Base-by-base conservation (phyloP, 805 yeast genomes). In the Torulaspora gathmanii region DNA sequence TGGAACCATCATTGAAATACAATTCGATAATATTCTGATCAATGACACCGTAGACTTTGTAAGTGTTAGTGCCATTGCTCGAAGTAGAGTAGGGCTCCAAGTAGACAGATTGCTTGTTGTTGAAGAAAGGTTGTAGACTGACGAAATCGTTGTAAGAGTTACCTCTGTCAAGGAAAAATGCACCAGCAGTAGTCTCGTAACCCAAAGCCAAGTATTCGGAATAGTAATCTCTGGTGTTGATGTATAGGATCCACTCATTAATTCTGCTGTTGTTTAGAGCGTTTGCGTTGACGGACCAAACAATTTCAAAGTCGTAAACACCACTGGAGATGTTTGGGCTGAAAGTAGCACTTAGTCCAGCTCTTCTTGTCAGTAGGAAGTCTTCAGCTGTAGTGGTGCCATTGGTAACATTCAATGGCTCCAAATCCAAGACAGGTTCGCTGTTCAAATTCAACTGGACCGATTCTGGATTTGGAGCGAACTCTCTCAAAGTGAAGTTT, bases 1-100 rank as follows among this genome's bases (percentile, higher is more conserved):
- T 38, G 5, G 58, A 50, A 19, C 68, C 68, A 38, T 64, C 54
- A 44, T 63, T 63, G 52, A 63, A 60, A 50, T 51, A 64, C 16
- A 64, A 31, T 46, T 64, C 70, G n/a, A 62, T 20, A 37, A 64
- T 53, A 42, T 61, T 61, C 39, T 54, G 53, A 50, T 65, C 69
- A 27, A 62, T 51, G 16, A 65, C 46, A 36, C 67, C 68, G 30
- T 54, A 52, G 5, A 64, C 51, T 31, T 63, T 55, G 54, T 52
- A 64, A 15, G 48, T 37, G 5, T 45, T 37, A 12, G 37, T 31
- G 6, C 55, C 59, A 5, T 46, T 51, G 20, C 17, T n/a, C 8
- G 36, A 30, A 7, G 43, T 42, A 6, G 42, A 41, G 37, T 45
- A 39, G 7, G 62, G 62, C 33, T 57, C 59, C 12, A 58, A 41